phyloP scores from a whole-genome alignment of 2,329 filamentous ascomycete species.

The Penicillium brevicompactum region DNA sequence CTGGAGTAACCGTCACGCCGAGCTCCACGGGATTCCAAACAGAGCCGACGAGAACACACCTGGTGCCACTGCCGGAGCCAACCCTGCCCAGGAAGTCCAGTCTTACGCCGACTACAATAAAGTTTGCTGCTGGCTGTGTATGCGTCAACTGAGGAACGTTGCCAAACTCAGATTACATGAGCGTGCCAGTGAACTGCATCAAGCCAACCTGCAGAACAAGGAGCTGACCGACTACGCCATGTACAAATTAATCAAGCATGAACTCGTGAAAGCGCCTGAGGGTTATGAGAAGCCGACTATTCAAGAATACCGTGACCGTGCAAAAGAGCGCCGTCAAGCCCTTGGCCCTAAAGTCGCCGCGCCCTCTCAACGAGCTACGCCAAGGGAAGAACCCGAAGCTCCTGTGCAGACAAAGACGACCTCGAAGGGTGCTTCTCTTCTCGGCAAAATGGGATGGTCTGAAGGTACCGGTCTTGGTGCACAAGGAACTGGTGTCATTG shows the following conservation, averaged over 20 bases:
- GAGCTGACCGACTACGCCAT: slow-evolving; percentile 19
- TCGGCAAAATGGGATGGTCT: slow-evolving; percentile 56
- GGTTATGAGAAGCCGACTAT: slow-evolving; percentile 44
- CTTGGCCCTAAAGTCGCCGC: slow-evolving; percentile 39
- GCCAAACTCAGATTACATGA: slow-evolving; percentile 63
- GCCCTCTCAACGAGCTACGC: slow-evolving; percentile 24
- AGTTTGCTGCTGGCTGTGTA: slow-evolving; percentile 64
- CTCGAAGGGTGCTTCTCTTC: slow-evolving; percentile 54
- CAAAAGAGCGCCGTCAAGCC: slow-evolving; percentile 47
- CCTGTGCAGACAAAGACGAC: slow-evolving; percentile 31
- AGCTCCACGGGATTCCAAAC: slow-evolving; percentile 58
- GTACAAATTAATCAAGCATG: not conserved
- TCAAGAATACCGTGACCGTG: slow-evolving; percentile 50
- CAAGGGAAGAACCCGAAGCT: slow-evolving; percentile 34
- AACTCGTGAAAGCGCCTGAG: slow-evolving; percentile 10
- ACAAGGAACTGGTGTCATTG: slow-evolving; percentile 50
- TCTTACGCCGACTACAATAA: slow-evolving; percentile 64
- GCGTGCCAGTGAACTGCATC: slow-evolving; percentile 59
- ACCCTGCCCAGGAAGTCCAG: slow-evolving; percentile 46
- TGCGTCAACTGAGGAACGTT: slow-evolving; percentile 58
- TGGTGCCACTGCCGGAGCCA: slow-evolving; percentile 22
- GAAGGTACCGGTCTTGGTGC: slow-evolving; percentile 52
- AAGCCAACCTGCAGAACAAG: slow-evolving; percentile 56
- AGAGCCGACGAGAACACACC: slow-evolving; percentile 29
- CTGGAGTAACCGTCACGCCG: slow-evolving; percentile 71